Conservation (phyloP, 106 monocot genomes). For the Cymbidium sinense region DNA sequence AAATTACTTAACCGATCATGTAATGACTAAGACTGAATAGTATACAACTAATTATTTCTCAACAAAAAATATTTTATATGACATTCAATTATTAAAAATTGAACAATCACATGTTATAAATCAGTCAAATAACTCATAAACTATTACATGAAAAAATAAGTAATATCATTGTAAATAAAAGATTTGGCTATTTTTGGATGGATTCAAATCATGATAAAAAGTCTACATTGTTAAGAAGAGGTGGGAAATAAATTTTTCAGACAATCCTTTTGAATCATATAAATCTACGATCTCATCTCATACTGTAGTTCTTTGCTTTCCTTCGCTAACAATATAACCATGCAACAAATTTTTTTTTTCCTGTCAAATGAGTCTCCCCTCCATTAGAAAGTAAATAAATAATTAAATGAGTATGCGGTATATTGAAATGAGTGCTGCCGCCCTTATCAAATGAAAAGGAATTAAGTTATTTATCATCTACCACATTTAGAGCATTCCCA, state of each 20-base stretch:
- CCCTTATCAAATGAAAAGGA: no score
- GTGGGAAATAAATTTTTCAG: not conserved
- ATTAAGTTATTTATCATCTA: no score
- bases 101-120: no score
- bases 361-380: no score
- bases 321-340: not conserved
- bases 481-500: no score
- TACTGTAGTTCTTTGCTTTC: not conserved
- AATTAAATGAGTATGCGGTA: no score
- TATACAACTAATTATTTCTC: not conserved
- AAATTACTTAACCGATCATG: not conserved
- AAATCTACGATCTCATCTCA: not conserved
- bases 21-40: not conserved
- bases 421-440: no score
- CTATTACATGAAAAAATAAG: not conserved
- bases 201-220: not conserved
- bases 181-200: not conserved
- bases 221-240: not conserved
- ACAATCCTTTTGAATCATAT: not conserved
- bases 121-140: not conserved
- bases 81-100: not conserved
- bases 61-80: not conserved
- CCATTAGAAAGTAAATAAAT: no score
- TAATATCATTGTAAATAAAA: not conserved
- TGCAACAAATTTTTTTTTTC: not conserved